Evolutionary conservation across 805 yeast species (phyloP).

Genomic region (Yamadazyma sp.): DNA sequence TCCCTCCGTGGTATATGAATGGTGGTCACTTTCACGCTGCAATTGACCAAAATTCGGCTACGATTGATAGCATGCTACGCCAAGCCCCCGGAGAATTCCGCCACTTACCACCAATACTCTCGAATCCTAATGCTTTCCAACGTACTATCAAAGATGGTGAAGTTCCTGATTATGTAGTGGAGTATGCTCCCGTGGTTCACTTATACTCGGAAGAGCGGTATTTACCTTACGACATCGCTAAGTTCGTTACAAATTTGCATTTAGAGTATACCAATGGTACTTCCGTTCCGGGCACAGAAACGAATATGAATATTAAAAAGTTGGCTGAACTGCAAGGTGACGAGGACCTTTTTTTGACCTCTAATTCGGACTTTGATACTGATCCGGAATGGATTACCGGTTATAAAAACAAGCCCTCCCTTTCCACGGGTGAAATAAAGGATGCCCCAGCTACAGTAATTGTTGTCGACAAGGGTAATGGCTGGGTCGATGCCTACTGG

Average conservation of each 20-base stretch:
- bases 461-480: slow-evolving; percentile 90
- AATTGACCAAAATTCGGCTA: slow-evolving; percentile 10
- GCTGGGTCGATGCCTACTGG: slow-evolving; percentile 96
- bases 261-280: slow-evolving; percentile 54
- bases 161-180: slow-evolving; percentile 62
- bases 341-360: slow-evolving; percentile 55
- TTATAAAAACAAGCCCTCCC: slow-evolving; percentile 58
- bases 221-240: slow-evolving; percentile 75
- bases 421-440: slow-evolving; percentile 66
- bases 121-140: slow-evolving; percentile 31
- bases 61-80: slow-evolving; percentile 23
- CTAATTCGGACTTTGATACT: slow-evolving; percentile 65
- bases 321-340: slow-evolving; percentile 24
- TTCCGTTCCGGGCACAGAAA: slow-evolving; percentile 30
- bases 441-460: slow-evolving; percentile 80
- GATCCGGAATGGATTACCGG: slow-evolving; percentile 90
- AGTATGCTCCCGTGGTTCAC: slow-evolving; percentile 76
- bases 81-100: slow-evolving; percentile 24
- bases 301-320: slow-evolving; percentile 27
- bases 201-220: slow-evolving; percentile 87
- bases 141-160: slow-evolving; percentile 49
- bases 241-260: slow-evolving; percentile 67
- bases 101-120: slow-evolving; percentile 38
- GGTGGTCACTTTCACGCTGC: slow-evolving; percentile 1
- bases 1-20: no score